Evolutionary conservation across 108 stramenopile species (phyloP).

Genomic region (Cylindrotheca fusiformis): DNA sequence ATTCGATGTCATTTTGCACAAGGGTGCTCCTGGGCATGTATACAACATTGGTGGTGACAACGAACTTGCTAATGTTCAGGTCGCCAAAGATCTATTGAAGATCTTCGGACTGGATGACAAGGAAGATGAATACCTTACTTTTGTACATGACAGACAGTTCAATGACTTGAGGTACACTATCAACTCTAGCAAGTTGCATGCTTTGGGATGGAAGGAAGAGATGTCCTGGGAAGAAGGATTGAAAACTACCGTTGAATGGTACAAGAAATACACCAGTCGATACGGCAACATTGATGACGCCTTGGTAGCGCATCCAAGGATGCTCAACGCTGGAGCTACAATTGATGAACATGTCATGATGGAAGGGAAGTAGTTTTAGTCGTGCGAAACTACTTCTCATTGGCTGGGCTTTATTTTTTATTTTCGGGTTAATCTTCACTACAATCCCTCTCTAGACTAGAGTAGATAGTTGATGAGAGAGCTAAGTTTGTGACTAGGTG

Average conservation of each 20-base stretch:
- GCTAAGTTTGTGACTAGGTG: too few species aligned
- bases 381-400: too few species aligned
- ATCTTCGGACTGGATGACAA: slow-evolving; percentile 69
- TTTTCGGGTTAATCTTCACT: too few species aligned
- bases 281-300: slow-evolving; percentile 97
- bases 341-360: slow-evolving; percentile 11
- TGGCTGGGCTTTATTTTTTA: too few species aligned
- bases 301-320: slow-evolving; percentile 96
- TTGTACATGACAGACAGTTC: slow-evolving; percentile 95
- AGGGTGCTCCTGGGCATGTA: slow-evolving; percentile 86
- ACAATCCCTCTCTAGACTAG: too few species aligned
- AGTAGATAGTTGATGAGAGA: too few species aligned
- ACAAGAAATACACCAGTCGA: slow-evolving; percentile 76
- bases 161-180: slow-evolving; percentile 99
- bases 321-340: slow-evolving; percentile 30
- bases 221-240: slow-evolving; percentile 97
- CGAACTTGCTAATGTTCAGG: slow-evolving; percentile 86
- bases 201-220: slow-evolving; percentile 92
- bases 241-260: slow-evolving; percentile 94
- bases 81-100: slow-evolving; percentile 83
- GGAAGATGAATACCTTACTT: slow-evolving; percentile 73
- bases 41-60: slow-evolving; percentile 98
- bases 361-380: background rate
- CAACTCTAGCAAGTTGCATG: slow-evolving; percentile 80
- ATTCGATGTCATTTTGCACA: slow-evolving; percentile 95